Conservation (phyloP, 805 yeast genomes). For the Brettanomyces custersianus region DNA sequence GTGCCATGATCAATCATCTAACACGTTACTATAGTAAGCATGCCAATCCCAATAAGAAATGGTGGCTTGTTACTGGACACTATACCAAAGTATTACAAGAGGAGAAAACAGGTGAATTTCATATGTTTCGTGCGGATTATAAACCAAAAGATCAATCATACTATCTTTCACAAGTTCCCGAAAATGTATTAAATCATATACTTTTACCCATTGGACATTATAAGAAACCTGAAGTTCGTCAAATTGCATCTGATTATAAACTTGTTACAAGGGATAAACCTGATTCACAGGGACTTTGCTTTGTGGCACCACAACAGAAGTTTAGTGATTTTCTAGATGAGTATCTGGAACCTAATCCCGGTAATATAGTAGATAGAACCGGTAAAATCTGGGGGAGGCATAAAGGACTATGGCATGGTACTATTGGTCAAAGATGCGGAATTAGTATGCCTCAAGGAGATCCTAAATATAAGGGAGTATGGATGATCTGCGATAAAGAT, state of each 20-base stretch:
- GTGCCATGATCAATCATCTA: conserved; percentile 56
- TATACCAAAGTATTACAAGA: conserved; percentile 48
- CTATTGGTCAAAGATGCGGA: conserved; percentile 82
- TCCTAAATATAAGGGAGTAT: conserved; percentile 62
- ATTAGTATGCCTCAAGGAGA: conserved; percentile 86
- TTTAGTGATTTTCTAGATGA: conserved; percentile 69
- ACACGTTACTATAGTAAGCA: conserved; percentile 22
- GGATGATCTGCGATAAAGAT: conserved; percentile 79
- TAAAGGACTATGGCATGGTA: conserved; percentile 88
- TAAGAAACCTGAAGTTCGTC: conserved; percentile 65
- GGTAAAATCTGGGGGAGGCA: conserved; percentile 77
- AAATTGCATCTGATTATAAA: conserved; percentile 44
- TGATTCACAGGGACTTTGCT: conserved; percentile 93
- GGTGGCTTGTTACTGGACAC: conserved; percentile 93
- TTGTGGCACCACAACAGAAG: conserved; percentile 53
- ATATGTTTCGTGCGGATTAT: conserved; percentile 42
- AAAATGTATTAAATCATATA: conserved; percentile 33
- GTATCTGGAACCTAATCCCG: conserved; percentile 65
- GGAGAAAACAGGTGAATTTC: conserved; percentile 18
- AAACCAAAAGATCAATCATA: conserved; percentile 80
- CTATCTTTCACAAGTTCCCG: conserved; percentile 65
- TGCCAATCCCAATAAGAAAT: conserved; percentile 22
- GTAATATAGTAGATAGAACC: conserved; percentile 67
- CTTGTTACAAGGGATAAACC: conserved; percentile 69
- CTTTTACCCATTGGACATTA: conserved; percentile 78